Base-by-base conservation (phyloP, 1,139 yeast genomes). In the Zygoascus sp. region DNA sequence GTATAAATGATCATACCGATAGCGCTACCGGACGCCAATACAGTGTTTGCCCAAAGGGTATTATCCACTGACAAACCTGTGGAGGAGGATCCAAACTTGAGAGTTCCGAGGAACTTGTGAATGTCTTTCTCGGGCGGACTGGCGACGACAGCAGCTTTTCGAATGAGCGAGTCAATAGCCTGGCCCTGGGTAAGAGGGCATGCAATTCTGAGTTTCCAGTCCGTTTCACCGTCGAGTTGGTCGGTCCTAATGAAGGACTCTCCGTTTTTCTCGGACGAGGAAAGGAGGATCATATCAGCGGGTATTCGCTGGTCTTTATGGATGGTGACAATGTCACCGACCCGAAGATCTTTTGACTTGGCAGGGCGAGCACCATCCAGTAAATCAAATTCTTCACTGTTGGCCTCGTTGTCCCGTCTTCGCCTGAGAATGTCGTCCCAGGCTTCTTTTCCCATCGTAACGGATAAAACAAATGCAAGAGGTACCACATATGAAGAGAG, bases 221-320 rank as follows among this genome's bases (percentile, higher is more conserved):
- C 99, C 8, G 99, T 94, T 64, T 94, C 99, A 58, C 99, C 99
- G 65, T 94, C 99, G 46, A 94, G 72, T 65, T 94, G 99, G 69
- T 94, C 99, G 0, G 99, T 94, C 59, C 95, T 85, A 54, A 94
- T 86, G 60, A 94, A 94, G 1, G 92, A 79, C 63, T 92, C 99
- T 5, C 97, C 98, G 1, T 74, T 62, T 15, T 67, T 63, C 60
- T 90, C 97, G 43, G 90, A 82, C 0, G 96, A 82, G 61, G 88
- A 95, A 40, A 94, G 68, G 32, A 94, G 67, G 2, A 94, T 70
- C 80, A 89, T 75, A 63, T 94, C 98, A 0, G 98, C 97, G 0
- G 99, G 99, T 0, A 92, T 76, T 49, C 98, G 76, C 45, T 78
- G 80, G 58, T 86, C 95, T 60, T 90, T 92, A 57, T 84, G 83